Percentiles rank a stretch among this genome's conserved stretches.
Conservation (phyloP, 1,139 yeast genomes). For the Yamadazyma siamensis region DNA sequence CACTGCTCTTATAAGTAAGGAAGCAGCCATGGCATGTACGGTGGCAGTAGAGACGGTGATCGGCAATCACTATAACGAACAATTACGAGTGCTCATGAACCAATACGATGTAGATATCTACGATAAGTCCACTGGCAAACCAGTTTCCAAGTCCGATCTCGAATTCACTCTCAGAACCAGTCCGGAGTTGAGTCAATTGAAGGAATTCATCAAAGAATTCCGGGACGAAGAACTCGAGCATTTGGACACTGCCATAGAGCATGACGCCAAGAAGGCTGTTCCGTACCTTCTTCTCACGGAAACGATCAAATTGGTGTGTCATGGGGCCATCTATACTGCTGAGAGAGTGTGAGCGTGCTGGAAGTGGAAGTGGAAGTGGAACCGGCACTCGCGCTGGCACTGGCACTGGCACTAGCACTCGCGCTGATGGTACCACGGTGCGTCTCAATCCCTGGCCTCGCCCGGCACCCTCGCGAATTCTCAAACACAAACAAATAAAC, state of each 20-base stretch:
- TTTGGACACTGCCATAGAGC: constrained; percentile 85
- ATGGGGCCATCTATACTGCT: constrained; percentile 88
- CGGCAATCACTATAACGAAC: constrained; percentile 93
- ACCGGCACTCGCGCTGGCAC: too few relatives aligned
- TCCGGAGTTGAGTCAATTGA: constrained; percentile 58
- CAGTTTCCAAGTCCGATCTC: constrained; percentile 18
- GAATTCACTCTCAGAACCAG: constrained; percentile 29
- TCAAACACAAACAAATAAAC: constrained; percentile 7
- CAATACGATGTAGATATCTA: constrained; percentile 48
- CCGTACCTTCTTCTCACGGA: constrained; percentile 90
- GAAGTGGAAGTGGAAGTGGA: constrained; percentile 7
- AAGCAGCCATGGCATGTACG: constrained; percentile 99
- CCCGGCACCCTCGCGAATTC: constrained; percentile 1
- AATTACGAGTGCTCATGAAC: constrained; percentile 69
- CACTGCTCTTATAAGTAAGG: constrained; percentile 84
- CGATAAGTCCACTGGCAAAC: constrained; percentile 41
- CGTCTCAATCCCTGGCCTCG: neutral
- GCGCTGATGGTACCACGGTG: neutral
- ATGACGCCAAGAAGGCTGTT: constrained; percentile 90
- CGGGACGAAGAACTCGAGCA: constrained; percentile 97
- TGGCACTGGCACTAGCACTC: too few relatives aligned
- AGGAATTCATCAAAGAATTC: constrained; percentile 65
- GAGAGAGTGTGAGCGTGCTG: constrained; percentile 54
- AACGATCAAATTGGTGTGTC: constrained; percentile 76
- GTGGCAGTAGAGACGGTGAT: constrained; percentile 98